Evolutionary conservation across 371 early-diverging fungal species (phyloP), one percentile per base, ranked within the genome.

Genomic region (Mucor mucedo): DNA sequence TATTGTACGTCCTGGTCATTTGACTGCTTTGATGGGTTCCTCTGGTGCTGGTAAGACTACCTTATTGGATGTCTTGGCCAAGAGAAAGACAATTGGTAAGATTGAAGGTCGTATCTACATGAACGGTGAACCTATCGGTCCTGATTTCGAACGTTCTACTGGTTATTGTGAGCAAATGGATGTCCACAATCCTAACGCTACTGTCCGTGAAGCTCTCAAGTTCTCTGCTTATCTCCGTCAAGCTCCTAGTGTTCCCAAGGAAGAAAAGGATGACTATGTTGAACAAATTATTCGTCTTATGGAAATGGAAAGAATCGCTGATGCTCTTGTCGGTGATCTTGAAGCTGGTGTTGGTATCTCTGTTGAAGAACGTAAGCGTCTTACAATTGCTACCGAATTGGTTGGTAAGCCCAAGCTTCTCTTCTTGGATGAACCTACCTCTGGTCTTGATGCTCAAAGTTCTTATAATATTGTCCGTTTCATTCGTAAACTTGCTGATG

Each of bases 41-140:
- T 89, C 91, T 35, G 95, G 95, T 69, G 90, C 93, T 39, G 97
- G 97, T 64, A 97, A 97, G 76, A 92, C 95, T 0, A 93, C 95
- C 27, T 83, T 95, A 2, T 69, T 94, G 72, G 95, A 97, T 76
- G 84, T 93, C 2, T 77, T 92, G 28, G 88, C 93, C 35, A 83
- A 87, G 71, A 87, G 93, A 70, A 91, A 91, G 80, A 92, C 89
- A 13, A 86, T 86, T 58, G 93, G 93, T 53, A 89, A 79, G 3
- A 76, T 91, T 27, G 83, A 89, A 21, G 95, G 95, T 53, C 80
- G 83, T 40, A 84, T 92, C 56, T 81, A 84, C 73, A 64, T 93
- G 87, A 80, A 87, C 77, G 84, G 84, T 69, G 75, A 78, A 41
- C 68, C 72, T 44, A 71, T 81, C n/a, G 67, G 68, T 55, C 60